These are phyloP conservation scores for Cymodocea nodosa DNA, from an alignment of 116 monocot genomes.

Conservation along the genomic window DNA sequence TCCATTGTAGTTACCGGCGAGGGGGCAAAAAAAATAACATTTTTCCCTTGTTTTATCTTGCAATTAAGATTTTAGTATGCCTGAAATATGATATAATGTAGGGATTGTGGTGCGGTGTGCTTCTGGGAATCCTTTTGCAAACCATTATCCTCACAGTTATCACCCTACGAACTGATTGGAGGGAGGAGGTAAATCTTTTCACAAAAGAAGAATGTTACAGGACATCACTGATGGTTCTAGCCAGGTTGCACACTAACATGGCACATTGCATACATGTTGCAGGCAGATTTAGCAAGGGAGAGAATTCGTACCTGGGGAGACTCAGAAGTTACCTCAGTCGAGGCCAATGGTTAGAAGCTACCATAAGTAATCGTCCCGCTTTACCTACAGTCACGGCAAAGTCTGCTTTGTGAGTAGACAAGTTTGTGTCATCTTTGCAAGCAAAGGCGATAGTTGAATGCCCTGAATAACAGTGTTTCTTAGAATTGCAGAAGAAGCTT, in stretches of 20 bases:
- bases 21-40: too few species aligned
- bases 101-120: constrained; percentile 51
- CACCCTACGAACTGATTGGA: constrained; percentile 37
- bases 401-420: too few species aligned
- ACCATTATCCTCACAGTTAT: constrained; percentile 27
- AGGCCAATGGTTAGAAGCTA: background rate
- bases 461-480: too few species aligned
- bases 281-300: constrained; percentile 28
- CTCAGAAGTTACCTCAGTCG: background rate
- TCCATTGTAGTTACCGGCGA: too few species aligned
- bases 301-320: constrained; percentile 19
- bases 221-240: background rate
- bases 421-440: too few species aligned
- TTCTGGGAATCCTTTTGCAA: constrained; percentile 32
- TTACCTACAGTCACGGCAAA: too few species aligned
- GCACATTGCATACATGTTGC: background rate
- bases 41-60: background rate
- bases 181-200: constrained; percentile 27
- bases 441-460: too few species aligned
- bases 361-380: too few species aligned
- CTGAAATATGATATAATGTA: background rate
- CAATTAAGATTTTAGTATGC: background rate
- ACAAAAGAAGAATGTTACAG: background rate
- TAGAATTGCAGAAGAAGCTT: too few species aligned
- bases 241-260: background rate